Evolutionary conservation across 345 rosid species (phyloP).

Genomic region (Clausena lansium): DNA sequence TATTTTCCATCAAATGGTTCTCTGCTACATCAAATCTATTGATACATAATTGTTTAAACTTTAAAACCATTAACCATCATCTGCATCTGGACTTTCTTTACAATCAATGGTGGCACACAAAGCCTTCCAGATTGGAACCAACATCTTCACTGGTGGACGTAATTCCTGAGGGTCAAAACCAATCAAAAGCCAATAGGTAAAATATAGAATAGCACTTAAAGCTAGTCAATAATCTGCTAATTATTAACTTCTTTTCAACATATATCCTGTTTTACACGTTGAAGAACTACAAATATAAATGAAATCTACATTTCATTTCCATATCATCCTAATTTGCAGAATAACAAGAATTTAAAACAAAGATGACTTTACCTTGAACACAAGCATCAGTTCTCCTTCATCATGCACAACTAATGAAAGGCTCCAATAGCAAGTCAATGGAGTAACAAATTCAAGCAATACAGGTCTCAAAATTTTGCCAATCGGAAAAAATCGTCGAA

Average conservation of each 20-base stretch:
- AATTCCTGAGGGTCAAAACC: slow-evolving; percentile 44
- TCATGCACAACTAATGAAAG: slow-evolving; percentile 59
- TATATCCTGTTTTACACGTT: neutral
- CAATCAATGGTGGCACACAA: slow-evolving; percentile 45
- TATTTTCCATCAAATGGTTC: neutral
- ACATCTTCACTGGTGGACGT: slow-evolving; percentile 68
- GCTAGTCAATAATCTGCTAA: neutral
- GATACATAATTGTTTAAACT: neutral
- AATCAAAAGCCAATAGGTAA: neutral
- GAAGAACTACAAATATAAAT: neutral
- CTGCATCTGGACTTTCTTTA: slow-evolving; percentile 25
- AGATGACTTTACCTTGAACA: slow-evolving; percentile 56
- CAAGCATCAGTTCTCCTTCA: slow-evolving; percentile 63
- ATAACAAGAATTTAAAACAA: neutral
- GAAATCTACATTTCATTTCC: neutral
- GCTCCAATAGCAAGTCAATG: slow-evolving; percentile 86
- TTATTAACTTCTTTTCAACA: neutral
- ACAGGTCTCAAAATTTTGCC: slow-evolving; percentile 81
- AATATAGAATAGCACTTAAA: neutral
- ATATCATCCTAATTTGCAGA: neutral
- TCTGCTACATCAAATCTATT: neutral
- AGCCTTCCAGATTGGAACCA: slow-evolving; percentile 84
- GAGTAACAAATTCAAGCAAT: slow-evolving; percentile 69
- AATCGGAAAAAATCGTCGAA: slow-evolving; percentile 63
- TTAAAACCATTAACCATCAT: slow-evolving; percentile 15